Base-by-base conservation (phyloP, 768 basidiomycete species). In the Auricularia cornea region DNA sequence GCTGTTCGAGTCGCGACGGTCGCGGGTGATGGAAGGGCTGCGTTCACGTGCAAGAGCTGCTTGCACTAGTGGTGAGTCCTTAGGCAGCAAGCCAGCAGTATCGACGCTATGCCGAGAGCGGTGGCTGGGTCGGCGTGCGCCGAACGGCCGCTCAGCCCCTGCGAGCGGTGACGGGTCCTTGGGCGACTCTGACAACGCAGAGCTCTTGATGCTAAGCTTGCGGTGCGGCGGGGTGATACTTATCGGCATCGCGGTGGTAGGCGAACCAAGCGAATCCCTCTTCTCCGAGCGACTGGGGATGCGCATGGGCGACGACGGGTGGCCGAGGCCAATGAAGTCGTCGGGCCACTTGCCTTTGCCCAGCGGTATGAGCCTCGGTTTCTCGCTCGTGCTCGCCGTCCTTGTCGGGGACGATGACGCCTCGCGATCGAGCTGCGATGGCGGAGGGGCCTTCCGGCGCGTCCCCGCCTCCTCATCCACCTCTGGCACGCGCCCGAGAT, bases 261-360 rank as follows among this genome's bases (percentile, higher is more conserved):
- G 54, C 4, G 54, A 57, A 16, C 54, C 54, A 31, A 57, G 30
- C 54, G 54, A 57, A 11, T 57, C 54, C 11, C 54, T 28, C 20
- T 28, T 30, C 10, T 57, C 26, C 1, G 18, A 14, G 20, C 28
- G 26, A 16, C 28, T 12, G 30, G 54, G 54, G 26, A 57, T 57
- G 28, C 54, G 54, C 54, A 57, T 31, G 10, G 54, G 54, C 26
- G 54, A 57, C 28, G 54, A 29, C 12, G 54, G 54, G 16, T 28
- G 54, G 20, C 54, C 54, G 26, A 57, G 54, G 6, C 44, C 44
- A 48, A 48, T 48, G 44, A 90, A 89, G 72, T 90, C 89, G 73
- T 90, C 88, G 0, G 90, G 88, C 88, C 88, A 91, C 72, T 88
- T 90, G 63, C 87, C 89, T 72, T 90, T 89, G 35, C 85, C 84